These are phyloP conservation scores for Bacterosira constricta DNA, from an alignment of 108 stramenopile species.

Conservation along the genomic window DNA sequence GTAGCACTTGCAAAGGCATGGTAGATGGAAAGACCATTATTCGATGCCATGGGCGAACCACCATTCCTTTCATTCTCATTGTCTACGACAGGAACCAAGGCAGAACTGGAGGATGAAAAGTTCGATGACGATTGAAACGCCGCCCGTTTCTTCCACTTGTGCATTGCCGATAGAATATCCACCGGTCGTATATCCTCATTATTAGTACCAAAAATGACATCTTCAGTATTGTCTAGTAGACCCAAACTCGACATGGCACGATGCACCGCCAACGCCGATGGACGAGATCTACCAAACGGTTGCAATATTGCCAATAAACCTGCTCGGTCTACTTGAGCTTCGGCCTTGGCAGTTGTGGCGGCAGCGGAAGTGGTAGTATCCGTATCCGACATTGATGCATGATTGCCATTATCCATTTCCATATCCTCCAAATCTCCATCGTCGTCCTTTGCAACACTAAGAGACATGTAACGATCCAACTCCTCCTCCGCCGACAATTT, in stretches of 20 bases:
- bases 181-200: slow-evolving; percentile 18
- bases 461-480: slow-evolving; percentile 29
- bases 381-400: neutral
- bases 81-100: neutral
- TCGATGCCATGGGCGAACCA: slow-evolving; percentile 6
- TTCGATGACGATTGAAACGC: slow-evolving; percentile 7
- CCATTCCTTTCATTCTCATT: neutral
- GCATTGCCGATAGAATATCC: slow-evolving; percentile 36
- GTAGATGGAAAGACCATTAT: slow-evolving; percentile 25
- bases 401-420: slow-evolving; percentile 1
- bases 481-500: slow-evolving; percentile 32
- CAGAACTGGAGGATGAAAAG: neutral
- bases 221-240: slow-evolving; percentile 18
- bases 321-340: slow-evolving; percentile 36
- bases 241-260: slow-evolving; percentile 30
- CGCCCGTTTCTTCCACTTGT: slow-evolving; percentile 40
- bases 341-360: neutral
- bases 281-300: slow-evolving; percentile 39
- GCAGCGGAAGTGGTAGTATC: neutral
- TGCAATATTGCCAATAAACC: slow-evolving; percentile 38
- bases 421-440: slow-evolving; percentile 1
- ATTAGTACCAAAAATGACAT: no score
- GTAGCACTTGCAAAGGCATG: slow-evolving; percentile 33
- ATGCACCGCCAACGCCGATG: slow-evolving; percentile 32
- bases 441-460: neutral